Evolutionary conservation across 2,329 filamentous ascomycete species (phyloP), one percentile per base, ranked within the genome.

Genomic region (Pseudodiploospora longispora): DNA sequence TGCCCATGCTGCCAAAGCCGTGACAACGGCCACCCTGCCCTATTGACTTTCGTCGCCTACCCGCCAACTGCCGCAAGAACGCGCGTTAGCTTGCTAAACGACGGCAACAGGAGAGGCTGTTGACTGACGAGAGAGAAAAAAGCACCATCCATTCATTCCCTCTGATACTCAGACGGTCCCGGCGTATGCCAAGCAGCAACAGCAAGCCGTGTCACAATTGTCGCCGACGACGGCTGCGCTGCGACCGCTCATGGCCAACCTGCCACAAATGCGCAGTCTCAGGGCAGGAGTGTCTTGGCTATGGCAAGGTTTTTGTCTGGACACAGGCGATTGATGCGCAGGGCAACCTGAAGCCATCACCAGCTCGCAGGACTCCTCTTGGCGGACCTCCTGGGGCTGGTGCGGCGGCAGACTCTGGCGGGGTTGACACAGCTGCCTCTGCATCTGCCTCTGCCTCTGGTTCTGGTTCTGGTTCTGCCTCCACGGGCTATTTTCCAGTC

Each of bases 241-340:
- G 79, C 60, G 79, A 83, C 60, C 70, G 74, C 47, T 80, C 78
- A 31, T 63, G 73, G 40, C 78, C 78, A 28, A 67, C 62, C 46
- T 82, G 79, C 59, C 70, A 74, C 54, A 82, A 82, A 64, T 82
- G 78, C 59, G 60, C 65, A 43, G 67, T 65, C 52, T 66, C 71
- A 36, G 76, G 76, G 29, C 67, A 75, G 57, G 68, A 75, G 52
- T 83, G 79, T 63, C 71, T 79, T 48, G 79, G 79, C 34, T 82
- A 82, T 59, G 77, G 75, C 48, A 74, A 72, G 55, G 60, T 81
- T 38, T 74, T 80, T 51, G 69, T 78, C 46, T 83, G 78, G 78
- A 74, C 76, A 43, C 65, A 71, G 46, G 69, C 69, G 42, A 70
- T 75, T 46, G 71, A 74, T 38, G 64, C 69, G 37, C 64, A 69